These are phyloP conservation scores for Lophiostoma macrostomum DNA, from an alignment of 495 filamentous ascomycete species.

Conservation along the genomic window DNA sequence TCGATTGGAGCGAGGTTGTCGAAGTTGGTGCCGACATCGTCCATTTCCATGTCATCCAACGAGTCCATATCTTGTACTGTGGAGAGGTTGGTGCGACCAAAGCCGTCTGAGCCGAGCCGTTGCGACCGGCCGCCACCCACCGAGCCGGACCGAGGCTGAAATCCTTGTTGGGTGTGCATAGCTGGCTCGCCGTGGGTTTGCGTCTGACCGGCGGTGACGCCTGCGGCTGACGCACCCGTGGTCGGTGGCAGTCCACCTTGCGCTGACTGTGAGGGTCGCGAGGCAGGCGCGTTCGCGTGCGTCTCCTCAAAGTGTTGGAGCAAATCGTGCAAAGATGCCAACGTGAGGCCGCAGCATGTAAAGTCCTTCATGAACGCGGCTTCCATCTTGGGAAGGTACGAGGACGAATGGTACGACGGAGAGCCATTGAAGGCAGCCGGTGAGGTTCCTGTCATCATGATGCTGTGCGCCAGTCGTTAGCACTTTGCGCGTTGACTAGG, in stretches of 20 bases:
- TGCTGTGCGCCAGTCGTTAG: constrained; percentile 54
- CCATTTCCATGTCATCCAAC: constrained; percentile 95
- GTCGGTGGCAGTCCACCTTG: constrained; percentile 47
- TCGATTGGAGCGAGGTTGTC: constrained; percentile 50
- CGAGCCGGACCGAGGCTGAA: constrained; percentile 17
- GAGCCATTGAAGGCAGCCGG: constrained; percentile 79
- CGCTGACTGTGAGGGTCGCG: constrained; percentile 52
- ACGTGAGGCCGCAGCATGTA: constrained; percentile 80
- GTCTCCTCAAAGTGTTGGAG: constrained; percentile 94
- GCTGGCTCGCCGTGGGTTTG: constrained; percentile 46
- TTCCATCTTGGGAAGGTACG: constrained; percentile 95
- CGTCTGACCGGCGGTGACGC: constrained; percentile 10
- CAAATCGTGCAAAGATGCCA: constrained; percentile 89
- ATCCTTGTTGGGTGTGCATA: constrained; percentile 29
- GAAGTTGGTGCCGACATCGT: constrained; percentile 58
- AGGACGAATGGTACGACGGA: constrained; percentile 94
- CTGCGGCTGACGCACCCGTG: constrained; percentile 41
- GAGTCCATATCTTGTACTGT: constrained; percentile 72
- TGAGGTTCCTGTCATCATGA: constrained; percentile 94
- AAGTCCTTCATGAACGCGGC: constrained; percentile 97
- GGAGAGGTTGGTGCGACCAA: constrained; percentile 39
- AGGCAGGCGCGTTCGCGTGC: constrained; percentile 67
- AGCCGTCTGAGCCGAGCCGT: constrained; percentile 35
- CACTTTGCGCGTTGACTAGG: neutral
- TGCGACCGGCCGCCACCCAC: constrained; percentile 17